Percentiles rank a stretch among this genome's conserved stretches.
Conservation (phyloP, 306 rosid species). For the Oemleria cerasiformis region DNA sequence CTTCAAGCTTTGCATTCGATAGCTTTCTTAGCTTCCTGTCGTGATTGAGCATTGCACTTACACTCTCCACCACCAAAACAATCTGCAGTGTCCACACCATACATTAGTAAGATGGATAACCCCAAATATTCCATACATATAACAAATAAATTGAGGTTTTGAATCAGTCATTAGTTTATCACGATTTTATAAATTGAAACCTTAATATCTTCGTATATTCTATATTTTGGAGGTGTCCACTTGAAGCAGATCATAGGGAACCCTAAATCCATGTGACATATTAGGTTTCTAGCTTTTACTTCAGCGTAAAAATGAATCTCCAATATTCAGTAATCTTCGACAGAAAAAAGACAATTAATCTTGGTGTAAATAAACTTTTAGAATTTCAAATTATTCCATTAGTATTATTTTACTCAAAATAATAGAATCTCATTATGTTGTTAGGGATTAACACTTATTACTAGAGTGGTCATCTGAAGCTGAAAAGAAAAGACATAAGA, state of each 20-base stretch:
- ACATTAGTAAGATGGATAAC: constrained; percentile 9
- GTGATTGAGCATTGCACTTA: constrained; percentile 79
- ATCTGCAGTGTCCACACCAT: constrained; percentile 44
- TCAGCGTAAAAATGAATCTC: too few relatives aligned
- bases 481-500: too few relatives aligned
- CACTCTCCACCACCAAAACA: constrained; percentile 79
- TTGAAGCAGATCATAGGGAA: neutral
- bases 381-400: too few relatives aligned
- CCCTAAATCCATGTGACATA: neutral
- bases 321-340: too few relatives aligned
- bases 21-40: constrained; percentile 70
- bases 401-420: too few relatives aligned
- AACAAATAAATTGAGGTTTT: neutral
- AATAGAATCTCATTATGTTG: too few relatives aligned
- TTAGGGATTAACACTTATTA: neutral
- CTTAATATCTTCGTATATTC: neutral
- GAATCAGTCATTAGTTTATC: neutral
- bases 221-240: neutral
- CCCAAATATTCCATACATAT: neutral
- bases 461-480: neutral
- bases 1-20: constrained; percentile 41
- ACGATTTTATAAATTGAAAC: neutral
- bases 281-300: neutral
- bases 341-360: too few relatives aligned
- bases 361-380: too few relatives aligned